Conservation (phyloP, 768 basidiomycete species). For the Dentipellis fragilis region DNA sequence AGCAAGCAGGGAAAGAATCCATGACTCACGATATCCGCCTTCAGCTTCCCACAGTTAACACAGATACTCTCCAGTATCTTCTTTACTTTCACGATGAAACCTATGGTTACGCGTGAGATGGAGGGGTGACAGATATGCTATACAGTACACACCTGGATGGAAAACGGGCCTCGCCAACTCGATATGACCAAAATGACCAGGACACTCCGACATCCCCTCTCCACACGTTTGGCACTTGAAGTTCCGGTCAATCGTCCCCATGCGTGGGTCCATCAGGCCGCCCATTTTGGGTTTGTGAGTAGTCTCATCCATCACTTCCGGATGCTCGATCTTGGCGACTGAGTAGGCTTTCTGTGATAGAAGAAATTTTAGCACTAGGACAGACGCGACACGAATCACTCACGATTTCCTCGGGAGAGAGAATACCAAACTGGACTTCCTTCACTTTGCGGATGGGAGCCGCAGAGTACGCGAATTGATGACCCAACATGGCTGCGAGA, state of each 20-base stretch:
- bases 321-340: constrained; percentile 96
- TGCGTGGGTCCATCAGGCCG: constrained; percentile 94
- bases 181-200: constrained; percentile 98
- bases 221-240: constrained; percentile 99
- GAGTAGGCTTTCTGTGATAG: constrained; percentile 87
- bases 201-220: constrained; percentile 99
- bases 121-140: background rate
- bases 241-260: constrained; percentile 96
- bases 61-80: constrained; percentile 99
- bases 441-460: constrained; percentile 92
- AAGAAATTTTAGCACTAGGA: background rate
- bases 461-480: constrained; percentile 86
- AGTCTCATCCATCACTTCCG: constrained; percentile 96
- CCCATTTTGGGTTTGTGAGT: constrained; percentile 85
- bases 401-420: constrained; percentile 99
- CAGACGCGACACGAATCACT: constrained; percentile 22
- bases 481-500: constrained; percentile 55
- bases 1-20: constrained; percentile 77
- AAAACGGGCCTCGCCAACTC: constrained; percentile 96
- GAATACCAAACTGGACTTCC: constrained; percentile 98
- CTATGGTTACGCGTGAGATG: constrained; percentile 25
- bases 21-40: constrained; percentile 92
- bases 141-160: constrained; percentile 67
- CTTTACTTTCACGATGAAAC: constrained; percentile 98
- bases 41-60: constrained; percentile 96